Conservation (phyloP, 257 asterid genomes). For the Salvia rosmarinus region DNA sequence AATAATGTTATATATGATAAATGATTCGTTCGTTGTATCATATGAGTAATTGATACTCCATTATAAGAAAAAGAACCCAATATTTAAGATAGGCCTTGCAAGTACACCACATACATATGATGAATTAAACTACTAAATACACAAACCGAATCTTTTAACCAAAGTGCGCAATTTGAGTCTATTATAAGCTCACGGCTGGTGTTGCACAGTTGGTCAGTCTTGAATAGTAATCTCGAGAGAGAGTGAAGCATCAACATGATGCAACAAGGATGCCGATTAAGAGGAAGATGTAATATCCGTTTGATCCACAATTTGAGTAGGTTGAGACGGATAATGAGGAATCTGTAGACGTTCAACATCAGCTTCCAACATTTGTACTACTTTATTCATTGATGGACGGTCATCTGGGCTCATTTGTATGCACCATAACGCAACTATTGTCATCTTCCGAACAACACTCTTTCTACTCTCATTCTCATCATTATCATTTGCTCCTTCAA, state of each 20-base stretch:
- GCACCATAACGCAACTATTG: not conserved
- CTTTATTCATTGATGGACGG: not conserved
- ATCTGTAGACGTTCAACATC: not conserved
- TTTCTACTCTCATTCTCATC: not conserved
- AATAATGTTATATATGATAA: too few species aligned
- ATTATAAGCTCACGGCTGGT: too few species aligned
- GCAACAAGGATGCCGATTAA: not conserved
- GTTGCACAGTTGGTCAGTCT: too few species aligned
- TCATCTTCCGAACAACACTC: constrained; percentile 14
- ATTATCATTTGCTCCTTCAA: not conserved
- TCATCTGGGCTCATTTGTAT: not conserved
- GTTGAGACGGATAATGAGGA: not conserved
- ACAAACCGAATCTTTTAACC: too few species aligned
- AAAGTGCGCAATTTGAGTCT: too few species aligned
- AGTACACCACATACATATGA: too few species aligned
- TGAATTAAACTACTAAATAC: too few species aligned
- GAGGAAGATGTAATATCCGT: not conserved
- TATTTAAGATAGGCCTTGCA: too few species aligned
- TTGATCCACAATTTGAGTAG: not conserved
- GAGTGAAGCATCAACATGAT: not conserved
- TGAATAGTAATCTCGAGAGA: too few species aligned
- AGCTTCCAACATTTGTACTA: not conserved
- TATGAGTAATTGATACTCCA: too few species aligned
- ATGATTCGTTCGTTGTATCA: too few species aligned
- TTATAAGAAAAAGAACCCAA: too few species aligned